Base-by-base conservation (phyloP, 176 grass and related monocot species). In the Metroxylon sagu region DNA sequence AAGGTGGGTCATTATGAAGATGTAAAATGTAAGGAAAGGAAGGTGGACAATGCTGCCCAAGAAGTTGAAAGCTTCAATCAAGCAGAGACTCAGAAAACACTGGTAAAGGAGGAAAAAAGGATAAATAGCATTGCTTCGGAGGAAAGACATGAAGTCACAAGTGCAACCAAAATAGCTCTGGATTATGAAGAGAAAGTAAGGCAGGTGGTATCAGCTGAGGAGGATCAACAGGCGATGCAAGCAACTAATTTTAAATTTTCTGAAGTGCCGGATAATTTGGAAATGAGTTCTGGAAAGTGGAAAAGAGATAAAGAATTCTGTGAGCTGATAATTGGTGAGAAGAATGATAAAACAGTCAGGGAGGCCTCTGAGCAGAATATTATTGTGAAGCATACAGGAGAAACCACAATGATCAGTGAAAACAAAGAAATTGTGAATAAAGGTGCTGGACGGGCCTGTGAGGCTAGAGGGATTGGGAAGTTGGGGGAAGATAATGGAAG, bases 261-360 rank as follows among this genome's bases (percentile, higher is more conserved):
- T 65, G 53, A 82, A 84, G 54, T 65, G 14, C 48, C 14, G 18
- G 71, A 23, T 82, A 78, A 80, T 60, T 52, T 77, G 4, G 27
- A 17, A 67, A 76, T 80, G 66, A 72, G 85, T 72, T 77, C 66
- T 53, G 76, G 67, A 16, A 88, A 88, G 28, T 98, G 87, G 84
- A 87, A 74, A 63, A 83, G 79, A 67, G 79, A 70, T 61, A 70
- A 64, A 72, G 84, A 88, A 77, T 98, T 83, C 57, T 79, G 81
- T 28, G 81, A 85, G 74, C 31, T 92, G 76, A 82, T 79, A 63
- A 79, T 50, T 64, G 54, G 53, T 74, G 64, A 82, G 48, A 55
- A 51, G 71, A 60, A 50, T 49, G 69, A 35, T 54, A 69, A 29
- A 68, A 65, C 59, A 54, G 49, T 56, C 67, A 54, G 50, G 62